Evolutionary conservation across 148 eudicot species (phyloP), one percentile per base, ranked within the genome.

Genomic region (Selenicereus undatus): DNA sequence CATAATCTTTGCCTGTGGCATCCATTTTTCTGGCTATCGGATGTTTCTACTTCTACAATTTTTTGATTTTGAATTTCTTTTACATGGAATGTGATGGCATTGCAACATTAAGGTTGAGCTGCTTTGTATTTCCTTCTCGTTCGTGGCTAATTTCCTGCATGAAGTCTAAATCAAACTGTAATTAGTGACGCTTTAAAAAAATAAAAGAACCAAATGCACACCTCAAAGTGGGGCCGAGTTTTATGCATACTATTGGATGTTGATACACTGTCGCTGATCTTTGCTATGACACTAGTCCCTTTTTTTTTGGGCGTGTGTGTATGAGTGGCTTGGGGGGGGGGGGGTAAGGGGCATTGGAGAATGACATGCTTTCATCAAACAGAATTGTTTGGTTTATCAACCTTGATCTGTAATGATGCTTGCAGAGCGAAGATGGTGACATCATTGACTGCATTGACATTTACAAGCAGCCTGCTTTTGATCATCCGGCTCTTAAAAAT

Each of bases 391-490:
- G 27, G 6, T n/a, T 29, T n/a, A 68, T 20, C n/a, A 29, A 69
- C 20, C 20, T 78, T 24, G 27, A 50, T 69, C 52, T 54, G 5
- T 48, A 12, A 48, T 48, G 11, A 42, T 39, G 30, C 64, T 79
- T 64, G 85, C 70, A 83, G 82, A 83, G 85, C 42, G 82, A 79
- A 70, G 85, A 83, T 75, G 82, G 85, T 17, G 85, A 83, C 76
- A 80, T 79, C 14, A 79, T 83, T 26, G 82, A 83, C 58, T 83
- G 85, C 24, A 32, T 83, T 22, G 76, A 79, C 66, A 69, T 83
- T 12, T 58, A 75, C 73, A 83, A 79, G 64, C 85, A 83, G 29
- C 79, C 85, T 8, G 82, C 82, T 11, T 83, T 83, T 70, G 72
- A 79, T 69, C 82, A 79, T 79, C 82, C 85, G 43, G 76, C 74